phyloP scores from a whole-genome alignment of 2,329 filamentous ascomycete species.

The Colletotrichum paranaense region DNA sequence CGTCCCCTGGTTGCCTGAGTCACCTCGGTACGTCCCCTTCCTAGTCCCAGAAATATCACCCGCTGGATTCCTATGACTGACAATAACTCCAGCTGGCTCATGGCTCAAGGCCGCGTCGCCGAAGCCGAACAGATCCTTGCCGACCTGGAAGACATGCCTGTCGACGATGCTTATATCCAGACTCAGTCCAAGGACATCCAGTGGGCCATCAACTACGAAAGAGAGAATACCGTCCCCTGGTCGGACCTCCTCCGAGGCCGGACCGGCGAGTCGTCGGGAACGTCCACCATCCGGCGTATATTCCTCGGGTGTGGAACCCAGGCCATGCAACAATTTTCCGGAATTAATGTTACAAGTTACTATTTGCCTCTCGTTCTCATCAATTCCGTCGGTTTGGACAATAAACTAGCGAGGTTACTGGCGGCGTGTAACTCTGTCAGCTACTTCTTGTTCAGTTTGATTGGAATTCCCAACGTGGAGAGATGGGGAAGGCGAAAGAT shows the following conservation, averaged over 20 bases:
- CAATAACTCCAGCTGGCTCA: constrained; percentile 37
- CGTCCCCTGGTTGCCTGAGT: constrained; percentile 45
- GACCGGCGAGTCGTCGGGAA: constrained; percentile 55
- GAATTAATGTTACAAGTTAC: constrained; percentile 45
- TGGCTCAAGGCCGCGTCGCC: constrained; percentile 39
- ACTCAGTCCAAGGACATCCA: constrained; percentile 45
- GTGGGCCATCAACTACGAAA: constrained; percentile 44
- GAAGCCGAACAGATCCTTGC: constrained; percentile 46
- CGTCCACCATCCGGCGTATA: constrained; percentile 60
- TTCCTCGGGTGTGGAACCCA: constrained; percentile 60
- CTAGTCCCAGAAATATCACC: no score
- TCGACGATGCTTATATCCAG: constrained; percentile 41
- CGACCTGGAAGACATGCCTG: constrained; percentile 38
- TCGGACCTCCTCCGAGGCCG: constrained; percentile 59
- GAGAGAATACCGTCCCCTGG: constrained; percentile 60
- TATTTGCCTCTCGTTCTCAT: constrained; percentile 62
- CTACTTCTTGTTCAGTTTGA: constrained; percentile 44
- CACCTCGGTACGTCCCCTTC: constrained; percentile 40
- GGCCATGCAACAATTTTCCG: constrained; percentile 42
- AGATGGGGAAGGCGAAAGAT: constrained; percentile 64
- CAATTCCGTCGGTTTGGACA: constrained; percentile 60
- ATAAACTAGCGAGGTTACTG: constrained; percentile 61
- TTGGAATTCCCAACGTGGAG: constrained; percentile 43
- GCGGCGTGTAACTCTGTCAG: constrained; percentile 57
- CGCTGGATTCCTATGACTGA: neutral